Evolutionary conservation across 2,329 filamentous ascomycete genomes (phyloP), one percentile per base, ranked within the genome.

Genomic region (Trichophyton schoenleinii): DNA sequence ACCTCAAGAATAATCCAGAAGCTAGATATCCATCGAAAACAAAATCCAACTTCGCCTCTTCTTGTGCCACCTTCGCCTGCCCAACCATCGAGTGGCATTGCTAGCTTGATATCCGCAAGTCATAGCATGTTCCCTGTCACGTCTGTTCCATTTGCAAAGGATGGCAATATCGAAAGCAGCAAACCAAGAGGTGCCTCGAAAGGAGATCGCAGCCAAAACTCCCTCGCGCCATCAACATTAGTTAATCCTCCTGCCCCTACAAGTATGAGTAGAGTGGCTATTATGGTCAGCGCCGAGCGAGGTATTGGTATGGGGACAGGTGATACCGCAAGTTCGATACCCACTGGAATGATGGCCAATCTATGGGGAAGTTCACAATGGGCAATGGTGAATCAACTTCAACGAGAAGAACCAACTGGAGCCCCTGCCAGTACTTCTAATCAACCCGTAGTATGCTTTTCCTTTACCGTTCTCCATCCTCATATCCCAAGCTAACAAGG

Each of bases 301-400:
- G 84, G 84, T 1, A 79, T 90, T 61, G 81, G 81, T 2, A 73
- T 84, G 18, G 84, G 85, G n/a, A 75, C 77, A 57, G 78, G 77
- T 63, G 82, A 85, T 67, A 83, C 79, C 55, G 81, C 81, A n/a
- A 83, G 87, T 48, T 83, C 83, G 22, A 84, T 96, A 74, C 89
- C 91, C 0, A 88, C 88, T 58, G 90, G 89, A 13, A 85, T 96
- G 64, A 83, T 96, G 78, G 91, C 91, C 36, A 97, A 97, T 71
- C 82, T 95, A 61, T 97, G 92, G 92, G 92, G 92, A 58, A 95
- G 86, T 68, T 87, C 85, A 61, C 86, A 91, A 55, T 96, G 91
- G 89, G 83, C 83, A 13, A 82, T 83, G 65, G 75, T 87, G 62
- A 87, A 87, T 66, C 79, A 80, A 38, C 71, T 87, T 41, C 82